phyloP scores from a whole-genome alignment of 805 yeast genomes.

The Ogataea saltuana region DNA sequence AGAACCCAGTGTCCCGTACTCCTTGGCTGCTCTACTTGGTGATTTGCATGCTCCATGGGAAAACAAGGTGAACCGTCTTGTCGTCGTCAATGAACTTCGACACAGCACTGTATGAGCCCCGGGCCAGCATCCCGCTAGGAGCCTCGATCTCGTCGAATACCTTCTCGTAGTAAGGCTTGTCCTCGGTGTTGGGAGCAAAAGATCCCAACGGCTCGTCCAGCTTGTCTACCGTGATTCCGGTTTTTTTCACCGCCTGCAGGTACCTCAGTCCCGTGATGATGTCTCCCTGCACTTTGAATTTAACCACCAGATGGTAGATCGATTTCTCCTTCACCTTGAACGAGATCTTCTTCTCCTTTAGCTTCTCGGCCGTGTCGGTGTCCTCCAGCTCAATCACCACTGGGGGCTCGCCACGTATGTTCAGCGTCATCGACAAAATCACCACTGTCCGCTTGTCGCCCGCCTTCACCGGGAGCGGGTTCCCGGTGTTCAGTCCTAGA shows the following conservation, averaged over 20 bases:
- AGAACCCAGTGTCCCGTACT: too few relatives aligned
- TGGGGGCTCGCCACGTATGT: constrained; percentile 67
- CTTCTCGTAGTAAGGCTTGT: constrained; percentile 75
- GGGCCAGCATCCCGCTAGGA: constrained; percentile 84
- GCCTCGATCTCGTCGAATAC: constrained; percentile 79
- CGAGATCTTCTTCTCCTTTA: constrained; percentile 54
- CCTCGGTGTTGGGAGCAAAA: constrained; percentile 83
- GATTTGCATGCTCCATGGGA: constrained; percentile 86
- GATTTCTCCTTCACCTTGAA: constrained; percentile 80
- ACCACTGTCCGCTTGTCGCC: constrained; percentile 80
- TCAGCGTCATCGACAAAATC: constrained; percentile 69
- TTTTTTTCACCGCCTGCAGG: constrained; percentile 79
- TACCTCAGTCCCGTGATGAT: constrained; percentile 89
- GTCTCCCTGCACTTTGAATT: constrained; percentile 78
- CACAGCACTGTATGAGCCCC: constrained; percentile 81
- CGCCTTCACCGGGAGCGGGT: constrained; percentile 60
- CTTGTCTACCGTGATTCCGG: constrained; percentile 85
- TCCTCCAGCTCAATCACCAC: constrained; percentile 65
- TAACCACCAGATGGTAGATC: constrained; percentile 67
- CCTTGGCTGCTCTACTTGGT: too few relatives aligned
- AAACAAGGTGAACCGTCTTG: constrained; percentile 63
- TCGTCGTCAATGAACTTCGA: constrained; percentile 90
- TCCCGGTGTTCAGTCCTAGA: constrained; percentile 66
- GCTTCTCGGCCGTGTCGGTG: constrained; percentile 55
- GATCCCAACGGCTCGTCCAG: constrained; percentile 87